Conservation (phyloP, 495 filamentous ascomycete genomes). For the Cryomyces minteri region DNA sequence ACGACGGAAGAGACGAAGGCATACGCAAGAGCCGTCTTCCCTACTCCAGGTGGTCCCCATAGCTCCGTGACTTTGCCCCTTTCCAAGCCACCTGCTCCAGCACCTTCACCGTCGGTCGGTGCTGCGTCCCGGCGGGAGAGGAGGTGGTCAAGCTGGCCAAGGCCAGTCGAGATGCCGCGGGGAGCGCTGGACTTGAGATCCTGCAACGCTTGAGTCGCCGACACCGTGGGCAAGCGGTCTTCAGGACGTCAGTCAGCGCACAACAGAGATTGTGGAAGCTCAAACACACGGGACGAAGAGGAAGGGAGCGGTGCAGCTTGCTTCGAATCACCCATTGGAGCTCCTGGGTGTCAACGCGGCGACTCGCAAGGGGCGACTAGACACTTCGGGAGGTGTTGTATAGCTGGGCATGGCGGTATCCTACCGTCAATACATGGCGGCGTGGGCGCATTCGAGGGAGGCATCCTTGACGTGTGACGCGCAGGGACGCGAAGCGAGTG, state of each 20-base stretch:
- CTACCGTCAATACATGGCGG: too few relatives aligned
- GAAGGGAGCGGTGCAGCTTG: conserved; percentile 2
- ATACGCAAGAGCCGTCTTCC: conserved; percentile 75
- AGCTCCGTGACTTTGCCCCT: conserved; percentile 74
- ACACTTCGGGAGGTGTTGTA: too few relatives aligned
- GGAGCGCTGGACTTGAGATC: conserved; percentile 31
- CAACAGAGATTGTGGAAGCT: background rate
- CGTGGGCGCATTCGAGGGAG: too few relatives aligned
- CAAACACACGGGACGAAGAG: conserved; percentile 13
- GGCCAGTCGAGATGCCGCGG: conserved; percentile 44
- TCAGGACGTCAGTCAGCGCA: background rate
- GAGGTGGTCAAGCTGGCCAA: conserved; percentile 31
- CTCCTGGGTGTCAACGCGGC: too few relatives aligned
- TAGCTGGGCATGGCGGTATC: too few relatives aligned
- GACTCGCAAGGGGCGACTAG: too few relatives aligned
- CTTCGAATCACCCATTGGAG: too few relatives aligned
- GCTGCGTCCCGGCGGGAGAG: conserved; percentile 8
- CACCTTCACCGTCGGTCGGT: background rate
- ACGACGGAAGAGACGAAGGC: background rate
- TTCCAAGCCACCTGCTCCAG: conserved; percentile 33
- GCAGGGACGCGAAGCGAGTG: too few relatives aligned
- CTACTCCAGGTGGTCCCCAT: conserved; percentile 73
- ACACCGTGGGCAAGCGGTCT: conserved; percentile 75
- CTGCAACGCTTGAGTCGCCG: conserved; percentile 68
- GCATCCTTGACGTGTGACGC: too few relatives aligned